Evolutionary conservation across 2,329 filamentous ascomycete species (phyloP).

Genomic region (Trichoderma afroharzianum): DNA sequence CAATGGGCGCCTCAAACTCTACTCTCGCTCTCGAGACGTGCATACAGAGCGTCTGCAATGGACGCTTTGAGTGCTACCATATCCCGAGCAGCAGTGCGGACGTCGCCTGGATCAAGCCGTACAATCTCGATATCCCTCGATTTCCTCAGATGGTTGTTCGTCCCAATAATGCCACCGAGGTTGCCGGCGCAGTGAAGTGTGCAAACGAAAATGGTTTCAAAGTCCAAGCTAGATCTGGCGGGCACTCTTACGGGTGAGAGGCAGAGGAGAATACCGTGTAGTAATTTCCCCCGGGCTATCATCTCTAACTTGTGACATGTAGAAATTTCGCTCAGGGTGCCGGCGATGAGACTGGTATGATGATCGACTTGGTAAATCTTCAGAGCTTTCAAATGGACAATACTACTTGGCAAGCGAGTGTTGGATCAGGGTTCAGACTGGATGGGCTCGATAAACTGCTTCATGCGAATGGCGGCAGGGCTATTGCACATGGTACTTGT

Average conservation of each 20-base stretch:
- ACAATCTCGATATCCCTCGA: conserved; percentile 49
- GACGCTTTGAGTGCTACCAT: conserved; percentile 37
- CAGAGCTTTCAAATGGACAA: conserved; percentile 51
- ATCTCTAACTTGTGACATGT: neutral
- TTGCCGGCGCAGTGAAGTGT: conserved; percentile 56
- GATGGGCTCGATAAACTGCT: conserved; percentile 49
- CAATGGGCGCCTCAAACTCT: conserved; percentile 26
- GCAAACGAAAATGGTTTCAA: conserved; percentile 47
- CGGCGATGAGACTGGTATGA: conserved; percentile 36
- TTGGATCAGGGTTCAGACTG: conserved; percentile 53
- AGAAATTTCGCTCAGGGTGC: conserved; percentile 48
- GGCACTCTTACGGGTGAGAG: conserved; percentile 60
- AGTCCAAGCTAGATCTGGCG: conserved; percentile 61
- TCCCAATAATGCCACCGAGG: conserved; percentile 50
- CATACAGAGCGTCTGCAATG: conserved; percentile 44
- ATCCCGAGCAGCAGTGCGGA: neutral
- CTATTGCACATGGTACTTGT: conserved; percentile 58
- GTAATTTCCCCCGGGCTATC: neutral
- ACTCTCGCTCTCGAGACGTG: conserved; percentile 43
- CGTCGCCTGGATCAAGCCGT: conserved; percentile 46
- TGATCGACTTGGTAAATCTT: conserved; percentile 53
- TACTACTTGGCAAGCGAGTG: conserved; percentile 49
- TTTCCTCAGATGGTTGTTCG: conserved; percentile 55
- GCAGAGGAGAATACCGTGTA: neutral
- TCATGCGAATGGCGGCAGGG: conserved; percentile 50